Conservation (phyloP, 192 early-diverging fungal species). For the Gigaspora rosea region DNA sequence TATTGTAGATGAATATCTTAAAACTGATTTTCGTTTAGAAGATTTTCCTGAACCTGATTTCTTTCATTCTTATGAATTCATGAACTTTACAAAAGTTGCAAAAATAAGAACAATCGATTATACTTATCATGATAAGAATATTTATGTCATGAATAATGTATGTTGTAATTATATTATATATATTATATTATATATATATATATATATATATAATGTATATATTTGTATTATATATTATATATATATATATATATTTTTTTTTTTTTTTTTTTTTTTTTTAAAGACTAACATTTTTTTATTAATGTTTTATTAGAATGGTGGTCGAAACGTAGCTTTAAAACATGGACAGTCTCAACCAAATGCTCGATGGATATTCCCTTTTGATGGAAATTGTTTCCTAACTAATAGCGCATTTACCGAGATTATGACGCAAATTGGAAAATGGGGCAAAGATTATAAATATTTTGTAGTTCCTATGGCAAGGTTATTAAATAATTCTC, state of each 20-base stretch:
- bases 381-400: constrained; percentile 65
- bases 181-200: constrained; percentile 32
- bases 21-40: constrained; percentile 59
- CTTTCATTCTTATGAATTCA: constrained; percentile 62
- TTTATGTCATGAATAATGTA: constrained; percentile 72
- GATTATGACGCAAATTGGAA: constrained; percentile 50
- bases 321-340: constrained; percentile 55
- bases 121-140: constrained; percentile 66
- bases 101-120: constrained; percentile 61
- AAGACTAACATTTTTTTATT: constrained; percentile 18
- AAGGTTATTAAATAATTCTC: constrained; percentile 58
- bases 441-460: constrained; percentile 50
- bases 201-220: not conserved
- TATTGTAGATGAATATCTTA: constrained; percentile 52
- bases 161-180: constrained; percentile 23
- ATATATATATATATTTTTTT: not conserved
- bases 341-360: constrained; percentile 52
- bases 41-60: constrained; percentile 66
- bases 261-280: constrained; percentile 1
- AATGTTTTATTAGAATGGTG: constrained; percentile 54
- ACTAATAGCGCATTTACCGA: constrained; percentile 56
- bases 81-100: constrained; percentile 56
- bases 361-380: constrained; percentile 62
- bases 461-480: constrained; percentile 68
- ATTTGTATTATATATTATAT: too few relatives aligned